Evolutionary conservation across 805 yeast genomes (phyloP), one percentile per base, ranked within the genome.

Genomic region (Lachancea nothofagi): DNA sequence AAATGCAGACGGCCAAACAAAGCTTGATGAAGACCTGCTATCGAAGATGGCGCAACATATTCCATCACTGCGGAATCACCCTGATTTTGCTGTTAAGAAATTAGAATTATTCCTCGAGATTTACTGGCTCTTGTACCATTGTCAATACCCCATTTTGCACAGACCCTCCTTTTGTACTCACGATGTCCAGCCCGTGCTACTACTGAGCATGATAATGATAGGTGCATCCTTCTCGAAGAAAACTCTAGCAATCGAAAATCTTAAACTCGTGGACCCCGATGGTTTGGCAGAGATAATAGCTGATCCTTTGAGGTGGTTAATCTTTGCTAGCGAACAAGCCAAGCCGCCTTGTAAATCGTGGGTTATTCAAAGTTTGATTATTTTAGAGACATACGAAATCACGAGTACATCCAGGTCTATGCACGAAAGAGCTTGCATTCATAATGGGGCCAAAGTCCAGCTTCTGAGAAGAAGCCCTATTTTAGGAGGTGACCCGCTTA

Each of bases 371-470:
- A 69, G 83, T 50, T 66, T 84, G 46, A 60, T 80, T 38, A 55
- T 84, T 47, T 57, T 85, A 15, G 93, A 84, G 53, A 77, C 78
- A 63, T 78, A 74, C 52, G 95, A 84, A 55, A 81, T 84, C 61
- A 72, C 78, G 46, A 78, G 80, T 50, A 65, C 83, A 1, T 70
- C 74, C 29, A 64, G 94, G 49, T 59, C 61, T 20, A 59, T 82
- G 52, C 95, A 84, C 54, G 95, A 84, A 60, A 59, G 94, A 29
- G 82, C 83, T 0, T 88, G 80, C 57, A 65, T 84, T 14, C 90
- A 84, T 54, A 94, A 85, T 57, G 93, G 89, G 2, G 80, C 93
- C 1, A 76, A 85, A 0, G 77, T 83, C 29, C 94, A 83, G 57
- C 62, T 83, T 29, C 61, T 83, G 33, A 64, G 90, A 49, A 66